Evolutionary conservation across 768 basidiomycete genomes (phyloP), one percentile per base, ranked within the genome.

Genomic region (Lactifluus volemus): DNA sequence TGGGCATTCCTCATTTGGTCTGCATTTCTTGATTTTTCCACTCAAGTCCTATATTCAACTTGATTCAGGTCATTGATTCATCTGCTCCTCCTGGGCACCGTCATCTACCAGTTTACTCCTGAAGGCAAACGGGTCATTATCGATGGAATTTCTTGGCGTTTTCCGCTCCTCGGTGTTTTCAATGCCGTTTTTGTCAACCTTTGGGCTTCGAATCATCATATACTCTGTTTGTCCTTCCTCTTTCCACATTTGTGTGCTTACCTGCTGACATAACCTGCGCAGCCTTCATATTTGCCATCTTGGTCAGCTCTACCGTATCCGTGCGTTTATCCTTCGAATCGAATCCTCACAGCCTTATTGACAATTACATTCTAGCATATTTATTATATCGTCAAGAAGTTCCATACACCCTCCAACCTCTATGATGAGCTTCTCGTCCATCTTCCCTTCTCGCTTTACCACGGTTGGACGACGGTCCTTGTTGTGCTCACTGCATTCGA

Each of bases 361-460:
- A 72, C 30, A 41, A 36, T 17, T 2, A 70, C 49, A 70, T 10
- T 77, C 3, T 70, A 87, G 81, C 92, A 95, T 73, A 90, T 96
- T 72, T 97, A 98, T 77, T 98, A 95, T 71, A 77, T 90, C 60
- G 87, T 98, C 70, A 95, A 96, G 81, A 92, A 93, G 74, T 81
- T 84, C 63, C 85, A 93, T 71, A 72, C 79, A 30, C 75, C 89
- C 30, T 79, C 88, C 68, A 81, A 70, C 61, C 66, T 79, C 48
- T 77, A 78, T 21, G 93, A 96, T 64, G 94, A 97, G 73, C 71
- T 95, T 64, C 94, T 96, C 63, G 80, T 98, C 48, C 94, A 98
- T 73, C 84, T 97, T 17, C 97, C 97, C 2, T 98, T 98, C 82
- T 94, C 90, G 2, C 84, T 98, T 51, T 97, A 89, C 75, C 93